Evolutionary conservation across 2,329 filamentous ascomycete genomes (phyloP), one percentile per base, ranked within the genome.

Genomic region (Zymoseptoria brevis): DNA sequence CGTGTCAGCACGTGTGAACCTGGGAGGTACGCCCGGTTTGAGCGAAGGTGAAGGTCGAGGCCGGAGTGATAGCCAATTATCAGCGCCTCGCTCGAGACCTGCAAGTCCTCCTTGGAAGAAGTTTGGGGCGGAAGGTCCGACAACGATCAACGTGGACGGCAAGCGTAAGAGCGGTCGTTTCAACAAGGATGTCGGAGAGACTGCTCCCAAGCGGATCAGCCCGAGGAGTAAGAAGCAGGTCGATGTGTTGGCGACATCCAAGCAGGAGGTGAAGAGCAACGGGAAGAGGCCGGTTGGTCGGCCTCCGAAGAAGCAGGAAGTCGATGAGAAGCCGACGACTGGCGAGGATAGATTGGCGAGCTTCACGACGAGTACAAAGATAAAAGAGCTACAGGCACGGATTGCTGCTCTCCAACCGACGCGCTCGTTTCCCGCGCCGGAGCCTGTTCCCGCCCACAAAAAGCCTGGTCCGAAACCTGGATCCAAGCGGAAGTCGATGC

Each of bases 101-200:
- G 80, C 82, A 61, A 97, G 93, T 63, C 94, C 94, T 65, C 94
- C 94, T 21, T 99, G 94, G 94, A 97, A 94, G 78, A 89, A 85
- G 69, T 83, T 89, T 63, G 83, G 83, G 60, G 90, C 88, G 49
- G 89, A 96, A 26, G 94, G 94, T 0, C 94, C 94, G 21, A 94
- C 93, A 3, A 88, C 89, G 0, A 92, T 95, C 72, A 83, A 88
- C 52, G 79, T 81, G 61, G 79, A 83, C 71, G 84, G 84, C 48
- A 79, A 79, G 64, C 77, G 84, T 60, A 84, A 83, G 72, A 87
- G 84, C 51, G 81, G 83, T 54, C 77, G 84, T 66, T 81, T 82
- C 56, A 83, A 81, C 67, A 70, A 64, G 57, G 69, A 71, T 53
- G 54, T 66, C 22, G 50, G 48, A 11, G 59, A 67, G 19, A 50